phyloP scores from a whole-genome alignment of 2,329 filamentous ascomycete species.

The Thelonectria olida region DNA sequence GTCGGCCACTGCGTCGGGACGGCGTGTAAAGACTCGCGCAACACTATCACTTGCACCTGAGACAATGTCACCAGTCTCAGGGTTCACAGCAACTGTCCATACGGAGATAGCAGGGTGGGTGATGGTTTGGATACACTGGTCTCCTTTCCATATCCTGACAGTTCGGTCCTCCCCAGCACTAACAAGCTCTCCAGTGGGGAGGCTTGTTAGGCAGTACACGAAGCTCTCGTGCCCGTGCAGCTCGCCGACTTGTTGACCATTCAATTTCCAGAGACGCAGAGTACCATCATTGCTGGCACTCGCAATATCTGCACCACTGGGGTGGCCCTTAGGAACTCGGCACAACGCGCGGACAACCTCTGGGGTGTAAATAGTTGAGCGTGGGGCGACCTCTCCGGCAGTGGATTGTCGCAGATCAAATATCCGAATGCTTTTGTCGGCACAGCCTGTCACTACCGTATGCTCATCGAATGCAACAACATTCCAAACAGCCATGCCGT shows the following conservation, averaged over 20 bases:
- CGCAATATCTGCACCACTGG: slow-evolving; percentile 89
- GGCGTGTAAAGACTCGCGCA: slow-evolving; percentile 84
- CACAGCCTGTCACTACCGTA: slow-evolving; percentile 89
- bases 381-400: slow-evolving; percentile 60
- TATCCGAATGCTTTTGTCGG: slow-evolving; percentile 88
- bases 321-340: slow-evolving; percentile 77
- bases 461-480: slow-evolving; percentile 83
- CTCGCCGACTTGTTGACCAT: slow-evolving; percentile 79
- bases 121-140: slow-evolving; percentile 90
- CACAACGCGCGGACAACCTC: slow-evolving; percentile 92
- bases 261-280: slow-evolving; percentile 86
- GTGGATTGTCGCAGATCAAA: slow-evolving; percentile 76
- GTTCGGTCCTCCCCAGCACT: slow-evolving; percentile 97
- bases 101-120: slow-evolving; percentile 97
- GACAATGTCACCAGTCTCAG: slow-evolving; percentile 89
- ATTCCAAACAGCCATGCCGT: slow-evolving; percentile 84
- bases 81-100: slow-evolving; percentile 88
- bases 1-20: slow-evolving; percentile 73
- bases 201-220: slow-evolving; percentile 83
- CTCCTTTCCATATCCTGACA: slow-evolving; percentile 85
- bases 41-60: slow-evolving; percentile 90
- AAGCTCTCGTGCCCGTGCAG: slow-evolving; percentile 92
- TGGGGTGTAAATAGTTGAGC: slow-evolving; percentile 69
- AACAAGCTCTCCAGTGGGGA: slow-evolving; percentile 87
- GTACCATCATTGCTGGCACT: slow-evolving; percentile 93